phyloP scores from a whole-genome alignment of 1,284 basidiomycete genomes.

The Prillingera fragicola region DNA sequence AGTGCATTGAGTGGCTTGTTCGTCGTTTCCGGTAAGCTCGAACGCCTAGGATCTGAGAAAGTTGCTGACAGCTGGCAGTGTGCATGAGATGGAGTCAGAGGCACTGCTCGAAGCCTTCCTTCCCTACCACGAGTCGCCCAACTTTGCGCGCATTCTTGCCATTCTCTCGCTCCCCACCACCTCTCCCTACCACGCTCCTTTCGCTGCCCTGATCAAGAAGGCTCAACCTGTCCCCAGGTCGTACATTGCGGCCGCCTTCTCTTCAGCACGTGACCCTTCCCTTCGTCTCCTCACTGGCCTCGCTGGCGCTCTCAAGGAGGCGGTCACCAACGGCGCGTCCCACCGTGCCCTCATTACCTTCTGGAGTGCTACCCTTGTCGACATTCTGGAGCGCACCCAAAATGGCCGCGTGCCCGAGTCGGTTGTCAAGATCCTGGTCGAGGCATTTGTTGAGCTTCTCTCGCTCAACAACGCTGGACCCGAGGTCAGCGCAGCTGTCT shows the following conservation, averaged over 20 bases:
- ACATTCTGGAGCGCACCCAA: slow-evolving; percentile 60
- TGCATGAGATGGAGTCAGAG: slow-evolving; percentile 88
- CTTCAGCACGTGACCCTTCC: slow-evolving; percentile 57
- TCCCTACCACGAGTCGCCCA: slow-evolving; percentile 90
- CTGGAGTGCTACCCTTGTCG: slow-evolving; percentile 73
- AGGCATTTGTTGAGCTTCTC: slow-evolving; percentile 39
- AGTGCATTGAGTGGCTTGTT: slow-evolving; percentile 94
- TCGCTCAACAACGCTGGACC: slow-evolving; percentile 27
- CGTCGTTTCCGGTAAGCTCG: slow-evolving; percentile 72
- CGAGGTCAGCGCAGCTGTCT: slow-evolving; percentile 45
- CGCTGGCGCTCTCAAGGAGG: slow-evolving; percentile 53
- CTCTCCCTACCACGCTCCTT: slow-evolving; percentile 50
- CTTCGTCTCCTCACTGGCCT: slow-evolving; percentile 57
- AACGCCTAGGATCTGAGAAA: neutral
- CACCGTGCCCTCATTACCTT: slow-evolving; percentile 78
- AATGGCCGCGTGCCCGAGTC: slow-evolving; percentile 30
- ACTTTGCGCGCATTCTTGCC: slow-evolving; percentile 88
- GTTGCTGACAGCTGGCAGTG: slow-evolving; percentile 53
- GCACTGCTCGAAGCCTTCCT: slow-evolving; percentile 76
- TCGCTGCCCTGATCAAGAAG: slow-evolving; percentile 69
- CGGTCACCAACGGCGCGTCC: slow-evolving; percentile 54
- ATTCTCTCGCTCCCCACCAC: slow-evolving; percentile 65
- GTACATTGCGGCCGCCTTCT: slow-evolving; percentile 64
- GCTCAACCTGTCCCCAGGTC: slow-evolving; percentile 64
- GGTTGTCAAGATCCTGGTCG: slow-evolving; percentile 45